phyloP scores from a whole-genome alignment of 805 yeast species.

The Cyberlindnera petersonii region DNA sequence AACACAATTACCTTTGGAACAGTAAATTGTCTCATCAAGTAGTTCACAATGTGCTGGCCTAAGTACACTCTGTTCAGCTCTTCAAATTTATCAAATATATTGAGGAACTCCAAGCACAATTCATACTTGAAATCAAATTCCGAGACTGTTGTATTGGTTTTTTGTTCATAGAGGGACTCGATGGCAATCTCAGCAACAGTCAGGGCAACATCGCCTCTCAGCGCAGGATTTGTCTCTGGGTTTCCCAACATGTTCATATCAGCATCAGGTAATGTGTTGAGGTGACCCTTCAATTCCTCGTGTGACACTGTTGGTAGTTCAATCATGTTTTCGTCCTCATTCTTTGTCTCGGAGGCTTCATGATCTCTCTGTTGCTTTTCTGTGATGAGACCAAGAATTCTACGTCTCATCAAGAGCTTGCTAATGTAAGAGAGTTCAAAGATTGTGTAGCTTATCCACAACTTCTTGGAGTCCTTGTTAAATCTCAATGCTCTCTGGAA shows the following conservation, averaged over 20 bases:
- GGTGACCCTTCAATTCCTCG: constrained; percentile 55
- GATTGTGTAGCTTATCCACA: constrained; percentile 85
- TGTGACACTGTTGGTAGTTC: constrained; percentile 44
- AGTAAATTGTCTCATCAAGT: constrained; percentile 42
- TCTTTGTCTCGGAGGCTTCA: constrained; percentile 31
- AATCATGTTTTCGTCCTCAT: constrained; percentile 33
- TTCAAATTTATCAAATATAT: constrained; percentile 63
- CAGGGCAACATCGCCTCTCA: constrained; percentile 68
- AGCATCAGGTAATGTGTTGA: constrained; percentile 79
- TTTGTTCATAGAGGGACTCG: constrained; percentile 38
- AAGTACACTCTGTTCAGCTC: constrained; percentile 68
- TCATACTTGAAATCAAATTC: constrained; percentile 33
- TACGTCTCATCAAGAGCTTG: constrained; percentile 77
- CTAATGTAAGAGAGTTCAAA: constrained; percentile 85
- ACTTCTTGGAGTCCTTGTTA: constrained; percentile 62
- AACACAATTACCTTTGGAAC: constrained; percentile 39
- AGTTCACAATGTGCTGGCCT: constrained; percentile 57
- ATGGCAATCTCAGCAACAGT: constrained; percentile 65
- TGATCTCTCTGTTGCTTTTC: constrained; percentile 63
- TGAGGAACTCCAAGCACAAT: constrained; percentile 44
- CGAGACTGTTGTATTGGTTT: constrained; percentile 18
- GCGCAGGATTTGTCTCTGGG: constrained; percentile 77
- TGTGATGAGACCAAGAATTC: constrained; percentile 71
- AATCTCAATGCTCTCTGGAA: constrained; percentile 83
- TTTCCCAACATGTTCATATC: constrained; percentile 82